These are phyloP conservation scores for Chaetomium sp. DNA, from an alignment of 2,329 filamentous ascomycete species.

Conservation along the genomic window DNA sequence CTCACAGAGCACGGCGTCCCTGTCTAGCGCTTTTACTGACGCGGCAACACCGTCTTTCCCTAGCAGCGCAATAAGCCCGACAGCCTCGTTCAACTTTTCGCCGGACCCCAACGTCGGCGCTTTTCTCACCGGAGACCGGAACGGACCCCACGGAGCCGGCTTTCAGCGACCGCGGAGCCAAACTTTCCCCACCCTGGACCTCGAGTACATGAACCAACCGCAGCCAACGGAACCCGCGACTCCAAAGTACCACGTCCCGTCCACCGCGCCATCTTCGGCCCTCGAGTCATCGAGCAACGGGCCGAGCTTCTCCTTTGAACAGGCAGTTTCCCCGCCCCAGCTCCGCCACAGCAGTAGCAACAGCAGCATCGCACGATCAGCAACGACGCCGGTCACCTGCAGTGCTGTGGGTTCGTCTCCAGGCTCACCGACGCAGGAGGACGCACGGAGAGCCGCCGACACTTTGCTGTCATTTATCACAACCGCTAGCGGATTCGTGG, in stretches of 20 bases:
- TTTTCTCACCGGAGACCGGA: conserved; percentile 54
- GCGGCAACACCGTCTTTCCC: conserved; percentile 68
- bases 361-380: conserved; percentile 46
- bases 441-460: conserved; percentile 79
- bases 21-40: conserved; percentile 69
- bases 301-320: conserved; percentile 49
- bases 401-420: conserved; percentile 58
- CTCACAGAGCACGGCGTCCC: conserved; percentile 67
- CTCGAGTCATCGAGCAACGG: conserved; percentile 54
- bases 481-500: conserved; percentile 70
- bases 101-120: conserved; percentile 70
- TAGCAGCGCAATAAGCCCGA: conserved; percentile 70
- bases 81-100: conserved; percentile 73
- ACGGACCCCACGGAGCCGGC: conserved; percentile 37
- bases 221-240: conserved; percentile 50
- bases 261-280: conserved; percentile 54
- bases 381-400: conserved; percentile 31
- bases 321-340: conserved; percentile 47
- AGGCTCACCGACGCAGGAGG: conserved; percentile 76
- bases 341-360: conserved; percentile 57
- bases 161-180: conserved; percentile 81
- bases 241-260: conserved; percentile 52
- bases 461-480: conserved; percentile 82
- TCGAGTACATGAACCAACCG: conserved; percentile 57
- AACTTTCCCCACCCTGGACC: conserved; percentile 75